Conservation (phyloP, 1,284 basidiomycete species). For the Mixia osmundae region DNA sequence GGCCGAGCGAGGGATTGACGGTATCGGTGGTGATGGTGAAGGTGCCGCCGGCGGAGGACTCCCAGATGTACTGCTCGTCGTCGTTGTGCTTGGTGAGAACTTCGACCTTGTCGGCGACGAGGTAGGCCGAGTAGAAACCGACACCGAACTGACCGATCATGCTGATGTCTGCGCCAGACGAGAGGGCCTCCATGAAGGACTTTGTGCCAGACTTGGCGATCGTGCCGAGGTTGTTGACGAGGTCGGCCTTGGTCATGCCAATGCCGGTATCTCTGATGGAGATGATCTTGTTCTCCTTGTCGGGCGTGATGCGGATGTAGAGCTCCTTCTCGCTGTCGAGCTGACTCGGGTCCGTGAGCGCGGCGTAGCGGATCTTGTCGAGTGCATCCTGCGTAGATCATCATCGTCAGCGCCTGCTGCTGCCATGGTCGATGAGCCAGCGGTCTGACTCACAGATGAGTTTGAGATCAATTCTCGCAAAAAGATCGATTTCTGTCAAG, state of each 20-base stretch:
- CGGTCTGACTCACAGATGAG: constrained; percentile 14
- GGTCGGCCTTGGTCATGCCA: constrained; percentile 95
- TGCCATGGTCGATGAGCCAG: too few species aligned
- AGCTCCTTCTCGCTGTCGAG: constrained; percentile 64
- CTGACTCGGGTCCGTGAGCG: constrained; percentile 65
- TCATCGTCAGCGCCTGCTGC: too few species aligned
- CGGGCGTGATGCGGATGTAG: constrained; percentile 70
- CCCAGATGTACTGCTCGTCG: constrained; percentile 99
- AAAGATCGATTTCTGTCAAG: constrained; percentile 38
- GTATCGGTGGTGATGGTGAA: constrained; percentile 96
- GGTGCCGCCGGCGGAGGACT: constrained; percentile 94
- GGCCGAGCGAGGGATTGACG: constrained; percentile 67
- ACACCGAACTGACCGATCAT: constrained; percentile 36
- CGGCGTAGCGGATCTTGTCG: constrained; percentile 88
- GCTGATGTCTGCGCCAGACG: constrained; percentile 87
- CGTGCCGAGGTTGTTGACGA: constrained; percentile 98
- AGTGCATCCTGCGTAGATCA: too few species aligned
- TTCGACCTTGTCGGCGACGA: constrained; percentile 93
- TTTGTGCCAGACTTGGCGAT: constrained; percentile 92
- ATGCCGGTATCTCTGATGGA: constrained; percentile 89
- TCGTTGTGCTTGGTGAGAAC: constrained; percentile 99
- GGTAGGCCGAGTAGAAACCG: constrained; percentile 99
- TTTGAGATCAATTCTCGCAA: constrained; percentile 86
- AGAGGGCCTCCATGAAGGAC: constrained; percentile 83
- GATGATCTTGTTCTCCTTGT: constrained; percentile 88